phyloP scores from a whole-genome alignment of 139 green algal genomes.

The Haematococcus sp. region DNA sequence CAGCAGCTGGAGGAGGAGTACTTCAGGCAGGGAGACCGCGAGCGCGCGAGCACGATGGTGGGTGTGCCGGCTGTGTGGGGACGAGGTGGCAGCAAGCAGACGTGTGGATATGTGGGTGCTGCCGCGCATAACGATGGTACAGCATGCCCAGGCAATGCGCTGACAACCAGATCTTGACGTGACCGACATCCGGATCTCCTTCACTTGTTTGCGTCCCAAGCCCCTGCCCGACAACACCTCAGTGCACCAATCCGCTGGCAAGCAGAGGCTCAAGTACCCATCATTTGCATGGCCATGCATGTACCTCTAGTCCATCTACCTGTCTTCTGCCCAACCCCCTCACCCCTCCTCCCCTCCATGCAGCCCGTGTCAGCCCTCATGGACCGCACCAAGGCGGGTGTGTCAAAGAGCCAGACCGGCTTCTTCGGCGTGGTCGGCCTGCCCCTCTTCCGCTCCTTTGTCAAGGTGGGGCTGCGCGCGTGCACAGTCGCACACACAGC shows the following conservation, averaged over 20 bases:
- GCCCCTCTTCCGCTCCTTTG: conserved; percentile 18
- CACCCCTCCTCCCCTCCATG: not conserved
- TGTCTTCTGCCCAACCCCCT: not conserved
- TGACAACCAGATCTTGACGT: too few relatives aligned
- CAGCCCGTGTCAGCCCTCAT: conserved; percentile 36
- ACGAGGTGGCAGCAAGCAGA: not conserved
- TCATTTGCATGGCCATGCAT: not conserved
- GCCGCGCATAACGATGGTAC: not conserved
- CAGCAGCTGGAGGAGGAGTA: conserved; percentile 15
- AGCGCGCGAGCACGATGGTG: not conserved
- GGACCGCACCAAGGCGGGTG: conserved; percentile 28
- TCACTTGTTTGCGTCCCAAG: too few relatives aligned
- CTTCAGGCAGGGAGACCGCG: conserved; percentile 10
- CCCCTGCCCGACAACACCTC: too few relatives aligned
- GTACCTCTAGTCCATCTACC: not conserved
- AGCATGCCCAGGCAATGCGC: not conserved
- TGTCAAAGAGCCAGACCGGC: conserved; percentile 31
- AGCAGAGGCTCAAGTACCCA: not conserved
- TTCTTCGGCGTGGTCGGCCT: conserved; percentile 26
- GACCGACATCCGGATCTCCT: too few relatives aligned
- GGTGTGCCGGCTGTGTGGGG: not conserved
- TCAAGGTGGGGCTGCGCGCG: not conserved
- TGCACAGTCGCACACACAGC: too few relatives aligned
- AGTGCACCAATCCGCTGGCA: too few relatives aligned
- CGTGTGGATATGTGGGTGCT: not conserved